These are phyloP conservation scores for Fusarium metavorans DNA, from an alignment of 2,329 filamentous ascomycete species.

Conservation along the genomic window DNA sequence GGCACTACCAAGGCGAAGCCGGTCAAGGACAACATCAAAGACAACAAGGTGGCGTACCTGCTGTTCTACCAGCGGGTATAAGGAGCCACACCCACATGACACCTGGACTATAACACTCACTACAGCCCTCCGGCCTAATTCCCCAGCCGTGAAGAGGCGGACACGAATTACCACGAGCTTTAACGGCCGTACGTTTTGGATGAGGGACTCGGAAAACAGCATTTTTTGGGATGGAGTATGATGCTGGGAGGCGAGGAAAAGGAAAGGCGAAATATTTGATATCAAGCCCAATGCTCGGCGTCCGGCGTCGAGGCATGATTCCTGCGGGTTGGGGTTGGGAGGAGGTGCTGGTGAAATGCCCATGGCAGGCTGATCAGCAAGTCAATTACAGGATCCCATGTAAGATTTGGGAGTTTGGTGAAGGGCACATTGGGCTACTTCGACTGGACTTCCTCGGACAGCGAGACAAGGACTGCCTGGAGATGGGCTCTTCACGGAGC, in stretches of 20 bases:
- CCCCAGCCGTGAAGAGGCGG: conserved; percentile 31
- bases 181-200: conserved; percentile 44
- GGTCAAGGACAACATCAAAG: conserved; percentile 76
- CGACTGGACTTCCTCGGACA: conserved; percentile 18
- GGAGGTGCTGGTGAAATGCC: conserved; percentile 25
- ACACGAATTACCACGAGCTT: conserved; percentile 40
- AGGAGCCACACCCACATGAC: conserved; percentile 13
- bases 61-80: conserved; percentile 90
- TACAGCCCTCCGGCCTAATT: conserved; percentile 25
- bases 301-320: conserved; percentile 46
- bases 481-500: conserved; percentile 18
- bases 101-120: conserved; percentile 29
- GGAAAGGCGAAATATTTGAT: conserved; percentile 38
- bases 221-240: conserved; percentile 40
- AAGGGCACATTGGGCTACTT: conserved; percentile 16
- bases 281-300: conserved; percentile 43
- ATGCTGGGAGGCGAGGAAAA: conserved; percentile 39
- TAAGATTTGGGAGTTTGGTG: conserved; percentile 22
- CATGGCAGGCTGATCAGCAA: conserved; percentile 30
- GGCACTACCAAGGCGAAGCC: conserved; percentile 67
- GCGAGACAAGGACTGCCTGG: conserved; percentile 26
- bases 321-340: conserved; percentile 19
- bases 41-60: conserved; percentile 97
- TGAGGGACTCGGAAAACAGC: conserved; percentile 35
- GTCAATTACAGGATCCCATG: conserved; percentile 22